These are phyloP conservation scores for Mimosa pudica DNA, from an alignment of 306 rosid species.

Conservation along the genomic window DNA sequence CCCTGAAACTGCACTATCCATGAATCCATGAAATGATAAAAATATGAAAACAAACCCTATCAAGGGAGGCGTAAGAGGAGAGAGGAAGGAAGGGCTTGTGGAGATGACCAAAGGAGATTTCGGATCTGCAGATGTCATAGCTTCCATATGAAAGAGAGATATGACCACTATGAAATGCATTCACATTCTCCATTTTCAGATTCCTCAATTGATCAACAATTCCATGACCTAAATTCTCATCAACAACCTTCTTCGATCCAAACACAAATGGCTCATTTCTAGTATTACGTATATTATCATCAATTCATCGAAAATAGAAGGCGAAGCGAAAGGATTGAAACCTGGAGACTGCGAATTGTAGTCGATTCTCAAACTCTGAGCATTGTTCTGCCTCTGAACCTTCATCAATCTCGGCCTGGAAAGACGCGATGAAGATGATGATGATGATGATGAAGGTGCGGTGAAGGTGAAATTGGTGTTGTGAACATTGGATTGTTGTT, in stretches of 20 bases:
- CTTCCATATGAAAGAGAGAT: too few species aligned
- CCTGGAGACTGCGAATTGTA: slow-evolving; percentile 33
- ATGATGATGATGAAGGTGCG: slow-evolving; percentile 46
- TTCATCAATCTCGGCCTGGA: slow-evolving; percentile 68
- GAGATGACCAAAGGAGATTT: too few species aligned
- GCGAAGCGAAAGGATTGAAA: slow-evolving; percentile 57
- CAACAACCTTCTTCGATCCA: slow-evolving; percentile 36
- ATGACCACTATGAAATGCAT: slow-evolving; percentile 44
- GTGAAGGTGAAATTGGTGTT: slow-evolving; percentile 47
- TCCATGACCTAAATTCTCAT: slow-evolving; percentile 26
- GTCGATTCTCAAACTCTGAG: slow-evolving; percentile 43
- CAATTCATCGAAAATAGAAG: slow-evolving; percentile 26
- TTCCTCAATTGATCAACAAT: slow-evolving; percentile 52
- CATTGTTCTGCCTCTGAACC: slow-evolving; percentile 55
- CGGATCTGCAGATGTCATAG: too few species aligned
- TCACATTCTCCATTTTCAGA: slow-evolving; percentile 50
- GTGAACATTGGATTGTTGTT: slow-evolving; percentile 45
- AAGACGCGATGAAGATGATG: slow-evolving; percentile 46
- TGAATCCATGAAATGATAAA: slow-evolving; percentile 4
- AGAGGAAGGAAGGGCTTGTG: too few species aligned
- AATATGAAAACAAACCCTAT: slow-evolving; percentile 17
- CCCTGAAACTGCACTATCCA: background rate
- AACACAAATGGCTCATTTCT: slow-evolving; percentile 44
- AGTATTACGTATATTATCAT: slow-evolving; percentile 34
- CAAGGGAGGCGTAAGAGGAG: too few species aligned